phyloP scores from a whole-genome alignment of 805 yeast species.

The Cyberlindnera japonica region DNA sequence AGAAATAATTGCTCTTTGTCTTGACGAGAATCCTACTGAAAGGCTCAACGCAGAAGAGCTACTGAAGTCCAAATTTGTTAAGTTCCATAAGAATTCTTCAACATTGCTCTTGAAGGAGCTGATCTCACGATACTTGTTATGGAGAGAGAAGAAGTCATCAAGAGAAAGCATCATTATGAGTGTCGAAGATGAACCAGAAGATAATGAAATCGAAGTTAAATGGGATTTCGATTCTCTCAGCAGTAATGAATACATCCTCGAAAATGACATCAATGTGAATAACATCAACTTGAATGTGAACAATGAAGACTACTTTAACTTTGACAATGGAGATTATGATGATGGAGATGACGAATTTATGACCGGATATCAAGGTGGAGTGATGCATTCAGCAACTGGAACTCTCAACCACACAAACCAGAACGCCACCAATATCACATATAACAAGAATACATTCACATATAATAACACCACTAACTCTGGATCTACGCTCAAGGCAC shows the following conservation, averaged over 20 bases:
- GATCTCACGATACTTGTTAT: slow-evolving; percentile 64
- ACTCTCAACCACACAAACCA: slow-evolving; percentile 22
- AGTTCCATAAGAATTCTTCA: slow-evolving; percentile 54
- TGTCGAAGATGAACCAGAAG: slow-evolving; percentile 41
- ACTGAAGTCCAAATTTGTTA: slow-evolving; percentile 68
- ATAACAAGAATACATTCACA: slow-evolving; percentile 31
- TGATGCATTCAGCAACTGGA: slow-evolving; percentile 13
- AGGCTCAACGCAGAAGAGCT: slow-evolving; percentile 86
- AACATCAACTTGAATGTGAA: slow-evolving; percentile 28
- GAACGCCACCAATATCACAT: slow-evolving; percentile 20
- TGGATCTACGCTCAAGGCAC: slow-evolving; percentile 25
- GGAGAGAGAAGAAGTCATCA: slow-evolving; percentile 66
- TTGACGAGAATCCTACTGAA: slow-evolving; percentile 90
- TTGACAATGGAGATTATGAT: slow-evolving; percentile 23
- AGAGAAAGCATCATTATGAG: slow-evolving; percentile 45
- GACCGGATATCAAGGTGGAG: slow-evolving; percentile 24
- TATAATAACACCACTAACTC: slow-evolving; percentile 23
- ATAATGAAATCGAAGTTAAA: slow-evolving; percentile 47
- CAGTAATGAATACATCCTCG: slow-evolving; percentile 67
- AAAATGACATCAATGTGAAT: slow-evolving; percentile 55
- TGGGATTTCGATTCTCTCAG: slow-evolving; percentile 91
- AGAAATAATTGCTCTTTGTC: slow-evolving; percentile 85
- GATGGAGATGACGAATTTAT: slow-evolving; percentile 29
- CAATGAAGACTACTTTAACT: slow-evolving; percentile 24
- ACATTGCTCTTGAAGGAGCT: slow-evolving; percentile 66